Conservation (phyloP, 129 eudicot genomes). For the Artemisia argyi region DNA sequence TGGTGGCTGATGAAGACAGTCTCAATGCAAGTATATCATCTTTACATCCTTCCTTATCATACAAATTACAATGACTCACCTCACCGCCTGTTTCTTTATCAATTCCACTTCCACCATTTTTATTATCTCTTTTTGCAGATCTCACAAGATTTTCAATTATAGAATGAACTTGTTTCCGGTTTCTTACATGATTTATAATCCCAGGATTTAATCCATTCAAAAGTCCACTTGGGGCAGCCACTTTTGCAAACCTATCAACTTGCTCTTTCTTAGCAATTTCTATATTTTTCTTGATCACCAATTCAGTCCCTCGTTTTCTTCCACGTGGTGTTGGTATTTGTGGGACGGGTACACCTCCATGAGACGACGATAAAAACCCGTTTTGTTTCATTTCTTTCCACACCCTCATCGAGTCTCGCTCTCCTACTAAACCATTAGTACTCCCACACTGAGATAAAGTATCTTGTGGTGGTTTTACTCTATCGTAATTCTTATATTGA, state of each 20-base stretch:
- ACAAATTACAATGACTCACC: slow-evolving; percentile 11
- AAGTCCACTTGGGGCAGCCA: slow-evolving; percentile 95
- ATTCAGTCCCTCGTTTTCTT: slow-evolving; percentile 59
- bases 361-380: slow-evolving; percentile 62
- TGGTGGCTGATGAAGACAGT: slow-evolving; percentile 49
- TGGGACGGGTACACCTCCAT: slow-evolving; percentile 64
- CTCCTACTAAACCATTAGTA: slow-evolving; percentile 43
- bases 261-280: slow-evolving; percentile 87
- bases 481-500: slow-evolving; percentile 34
- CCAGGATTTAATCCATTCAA: slow-evolving; percentile 85
- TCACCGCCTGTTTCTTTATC: slow-evolving; percentile 24
- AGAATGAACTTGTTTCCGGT: slow-evolving; percentile 91
- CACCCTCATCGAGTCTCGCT: slow-evolving; percentile 55
- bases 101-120: slow-evolving; percentile 23
- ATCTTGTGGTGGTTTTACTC: slow-evolving; percentile 40
- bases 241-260: slow-evolving; percentile 76
- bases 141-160: slow-evolving; percentile 84
- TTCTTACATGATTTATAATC: slow-evolving; percentile 90
- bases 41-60: slow-evolving; percentile 28
- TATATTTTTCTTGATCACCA: slow-evolving; percentile 61
- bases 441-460: slow-evolving; percentile 66
- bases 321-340: slow-evolving; percentile 48
- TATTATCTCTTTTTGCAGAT: slow-evolving; percentile 53
- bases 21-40: slow-evolving; percentile 48
- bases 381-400: slow-evolving; percentile 91